Conservation (phyloP, 108 stramenopile species). For the Skeletonema marinoi region DNA sequence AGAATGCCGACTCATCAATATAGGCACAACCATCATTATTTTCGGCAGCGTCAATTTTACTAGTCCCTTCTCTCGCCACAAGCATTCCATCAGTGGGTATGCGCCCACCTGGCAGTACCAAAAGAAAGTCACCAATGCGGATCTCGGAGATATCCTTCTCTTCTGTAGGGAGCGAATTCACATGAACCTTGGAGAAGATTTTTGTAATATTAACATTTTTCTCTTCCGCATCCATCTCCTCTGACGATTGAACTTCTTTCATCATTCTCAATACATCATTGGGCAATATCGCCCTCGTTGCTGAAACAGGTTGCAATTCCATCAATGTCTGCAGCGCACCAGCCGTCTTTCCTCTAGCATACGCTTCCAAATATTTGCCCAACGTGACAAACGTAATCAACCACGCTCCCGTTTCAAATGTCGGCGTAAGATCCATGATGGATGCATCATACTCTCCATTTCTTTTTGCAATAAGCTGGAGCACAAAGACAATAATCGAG, state of each 20-base stretch:
- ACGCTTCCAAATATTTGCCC: constrained; percentile 92
- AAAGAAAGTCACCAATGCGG: constrained; percentile 64
- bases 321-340: constrained; percentile 87
- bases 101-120: constrained; percentile 71
- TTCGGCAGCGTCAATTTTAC: not conserved
- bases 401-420: constrained; percentile 96
- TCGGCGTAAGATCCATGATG: constrained; percentile 47
- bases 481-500: constrained; percentile 53
- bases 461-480: constrained; percentile 26
- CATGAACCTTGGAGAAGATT: constrained; percentile 28
- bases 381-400: constrained; percentile 95
- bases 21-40: constrained; percentile 37
- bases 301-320: constrained; percentile 77
- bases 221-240: constrained; percentile 18
- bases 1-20: constrained; percentile 91
- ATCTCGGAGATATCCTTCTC: constrained; percentile 57
- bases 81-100: constrained; percentile 86
- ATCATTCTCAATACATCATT: constrained; percentile 15
- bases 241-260: constrained; percentile 7
- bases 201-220: constrained; percentile 18
- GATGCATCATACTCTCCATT: constrained; percentile 2
- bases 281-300: constrained; percentile 37
- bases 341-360: constrained; percentile 89
- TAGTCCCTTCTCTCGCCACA: constrained; percentile 30
- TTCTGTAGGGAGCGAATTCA: constrained; percentile 54